These are phyloP conservation scores for Phtheirospermum japonicum DNA, from an alignment of 257 asterid genomes.

Conservation along the genomic window DNA sequence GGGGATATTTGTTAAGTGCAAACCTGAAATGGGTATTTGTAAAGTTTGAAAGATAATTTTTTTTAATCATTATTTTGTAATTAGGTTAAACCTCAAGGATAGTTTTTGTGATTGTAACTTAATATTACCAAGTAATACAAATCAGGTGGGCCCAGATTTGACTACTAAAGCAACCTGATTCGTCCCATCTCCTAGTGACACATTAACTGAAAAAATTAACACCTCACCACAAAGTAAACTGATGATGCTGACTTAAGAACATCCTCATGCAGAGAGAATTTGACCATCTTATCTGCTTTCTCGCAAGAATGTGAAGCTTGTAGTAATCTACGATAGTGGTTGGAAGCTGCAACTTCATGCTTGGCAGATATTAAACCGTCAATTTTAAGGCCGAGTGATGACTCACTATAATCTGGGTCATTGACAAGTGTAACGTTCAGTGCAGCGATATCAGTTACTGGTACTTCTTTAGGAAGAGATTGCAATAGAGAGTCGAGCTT, in stretches of 20 bases:
- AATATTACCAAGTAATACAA: neutral
- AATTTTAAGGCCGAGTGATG: slow-evolving; percentile 61
- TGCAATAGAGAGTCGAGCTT: slow-evolving; percentile 58
- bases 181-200: neutral
- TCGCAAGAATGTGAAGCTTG: slow-evolving; percentile 38
- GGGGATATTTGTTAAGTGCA: neutral
- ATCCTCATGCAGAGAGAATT: slow-evolving; percentile 63
- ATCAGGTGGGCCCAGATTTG: neutral
- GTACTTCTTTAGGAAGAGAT: slow-evolving; percentile 77
- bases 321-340: slow-evolving; percentile 28
- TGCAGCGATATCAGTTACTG: slow-evolving; percentile 52
- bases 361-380: slow-evolving; percentile 61
- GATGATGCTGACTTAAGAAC: slow-evolving; percentile 71
- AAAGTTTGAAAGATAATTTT: neutral
- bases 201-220: slow-evolving; percentile 8
- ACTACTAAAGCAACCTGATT: neutral
- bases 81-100: neutral
- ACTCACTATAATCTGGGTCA: slow-evolving; percentile 53
- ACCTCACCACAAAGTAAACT: slow-evolving; percentile 73
- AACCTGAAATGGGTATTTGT: neutral
- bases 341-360: slow-evolving; percentile 34
- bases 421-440: slow-evolving; percentile 67
- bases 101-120: neutral
- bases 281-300: slow-evolving; percentile 62
- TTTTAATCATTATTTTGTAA: neutral